These are phyloP conservation scores for Paramecium biaurelia DNA, from an alignment of 73 alveolate genomes.

Conservation along the genomic window DNA sequence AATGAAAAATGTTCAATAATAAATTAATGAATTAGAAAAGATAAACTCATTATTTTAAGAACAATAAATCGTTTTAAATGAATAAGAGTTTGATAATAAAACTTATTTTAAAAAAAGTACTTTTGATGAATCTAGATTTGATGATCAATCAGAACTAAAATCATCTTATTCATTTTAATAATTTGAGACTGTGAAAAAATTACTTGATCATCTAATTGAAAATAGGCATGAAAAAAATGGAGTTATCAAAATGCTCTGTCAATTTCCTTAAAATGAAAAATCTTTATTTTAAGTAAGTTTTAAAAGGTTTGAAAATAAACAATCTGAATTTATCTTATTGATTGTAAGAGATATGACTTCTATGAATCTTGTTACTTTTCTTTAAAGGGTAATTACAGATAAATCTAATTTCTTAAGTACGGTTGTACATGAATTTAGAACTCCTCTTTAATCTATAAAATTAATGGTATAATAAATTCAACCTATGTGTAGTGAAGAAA, in stretches of 20 bases:
- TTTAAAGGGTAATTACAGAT: background rate
- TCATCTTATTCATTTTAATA: background rate
- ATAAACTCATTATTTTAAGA: background rate
- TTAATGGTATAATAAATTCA: background rate
- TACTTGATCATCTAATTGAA: background rate
- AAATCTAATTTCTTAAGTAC: slow-evolving; percentile 33
- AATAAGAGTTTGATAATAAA: background rate
- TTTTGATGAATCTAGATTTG: slow-evolving; percentile 32
- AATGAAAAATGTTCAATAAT: background rate
- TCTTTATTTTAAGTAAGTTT: background rate
- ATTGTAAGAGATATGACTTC: slow-evolving; percentile 38
- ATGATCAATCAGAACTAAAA: background rate
- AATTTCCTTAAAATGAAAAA: background rate
- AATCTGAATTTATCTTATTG: background rate
- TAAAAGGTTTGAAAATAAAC: background rate
- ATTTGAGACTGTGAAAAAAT: slow-evolving; percentile 8
- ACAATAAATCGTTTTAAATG: background rate
- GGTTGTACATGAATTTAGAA: slow-evolving; percentile 34
- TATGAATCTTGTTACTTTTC: background rate
- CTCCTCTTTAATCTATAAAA: slow-evolving; percentile 18
- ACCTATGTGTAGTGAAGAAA: slow-evolving; percentile 49
- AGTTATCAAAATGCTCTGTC: background rate
- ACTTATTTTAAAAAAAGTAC: background rate
- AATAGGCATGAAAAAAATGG: background rate
- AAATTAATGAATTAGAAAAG: background rate